These are phyloP conservation scores for Spinacia oleracea DNA, from an alignment of 179 eudicot genomes.

Conservation along the genomic window DNA sequence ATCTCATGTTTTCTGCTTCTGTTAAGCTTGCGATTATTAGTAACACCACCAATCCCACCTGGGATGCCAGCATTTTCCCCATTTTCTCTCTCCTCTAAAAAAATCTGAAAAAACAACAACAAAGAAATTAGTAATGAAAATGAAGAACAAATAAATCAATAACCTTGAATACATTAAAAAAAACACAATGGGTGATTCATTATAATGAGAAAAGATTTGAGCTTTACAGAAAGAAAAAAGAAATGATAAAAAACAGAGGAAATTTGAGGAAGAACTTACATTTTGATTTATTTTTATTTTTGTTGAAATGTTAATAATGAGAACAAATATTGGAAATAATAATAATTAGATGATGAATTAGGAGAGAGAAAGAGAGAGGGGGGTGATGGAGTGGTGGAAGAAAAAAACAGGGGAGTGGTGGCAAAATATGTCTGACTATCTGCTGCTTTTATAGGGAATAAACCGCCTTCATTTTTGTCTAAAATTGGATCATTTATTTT, in stretches of 20 bases:
- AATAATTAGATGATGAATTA: not conserved
- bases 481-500: not conserved
- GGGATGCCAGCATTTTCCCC: not conserved
- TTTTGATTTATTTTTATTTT: too few species aligned
- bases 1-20: slow-evolving; percentile 35
- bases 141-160: not conserved
- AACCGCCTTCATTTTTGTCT: not conserved
- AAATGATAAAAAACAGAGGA: not conserved
- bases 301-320: not conserved
- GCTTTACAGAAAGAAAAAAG: too few species aligned
- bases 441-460: slow-evolving; percentile 9
- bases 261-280: not conserved
- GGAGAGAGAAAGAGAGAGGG: not conserved
- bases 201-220: not conserved
- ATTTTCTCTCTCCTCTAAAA: not conserved
- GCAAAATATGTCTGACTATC: not conserved
- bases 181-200: not conserved
- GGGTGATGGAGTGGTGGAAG: slow-evolving; percentile 1
- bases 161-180: not conserved
- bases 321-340: not conserved
- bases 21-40: not conserved
- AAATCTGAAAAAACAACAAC: not conserved
- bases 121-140: not conserved
- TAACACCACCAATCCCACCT: slow-evolving; percentile 2
- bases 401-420: slow-evolving; percentile 13